Percentiles rank a stretch among this genome's conserved stretches.
Conservation (phyloP, 371 early-diverging fungal genomes). For the Mucor irregularis region DNA sequence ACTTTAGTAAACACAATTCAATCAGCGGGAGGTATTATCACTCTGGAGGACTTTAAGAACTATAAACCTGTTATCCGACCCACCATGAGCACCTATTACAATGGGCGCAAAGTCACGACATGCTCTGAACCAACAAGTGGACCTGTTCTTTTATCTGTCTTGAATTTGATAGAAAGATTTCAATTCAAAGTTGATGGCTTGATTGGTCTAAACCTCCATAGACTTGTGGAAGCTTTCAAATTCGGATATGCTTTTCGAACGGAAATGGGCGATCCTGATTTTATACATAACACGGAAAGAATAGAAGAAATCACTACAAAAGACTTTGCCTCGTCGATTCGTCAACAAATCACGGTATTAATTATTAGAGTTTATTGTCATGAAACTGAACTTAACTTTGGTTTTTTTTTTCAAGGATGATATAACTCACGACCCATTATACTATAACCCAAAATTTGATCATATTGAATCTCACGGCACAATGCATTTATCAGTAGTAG, state of each 20-base stretch:
- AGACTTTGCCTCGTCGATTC: conserved; percentile 63
- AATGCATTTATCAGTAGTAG: conserved; percentile 94
- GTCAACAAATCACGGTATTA: conserved; percentile 73
- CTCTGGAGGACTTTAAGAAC: conserved; percentile 72
- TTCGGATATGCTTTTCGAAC: conserved; percentile 88
- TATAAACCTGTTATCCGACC: conserved; percentile 68
- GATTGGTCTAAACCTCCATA: conserved; percentile 66
- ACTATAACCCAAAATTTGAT: conserved; percentile 84
- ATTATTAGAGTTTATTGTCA: too few relatives aligned
- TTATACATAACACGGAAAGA: conserved; percentile 46
- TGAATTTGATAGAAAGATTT: conserved; percentile 90
- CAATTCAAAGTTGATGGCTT: conserved; percentile 59
- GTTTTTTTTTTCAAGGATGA: conserved; percentile 23
- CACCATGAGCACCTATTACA: conserved; percentile 74
- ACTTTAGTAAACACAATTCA: conserved; percentile 69
- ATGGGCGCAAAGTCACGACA: conserved; percentile 72
- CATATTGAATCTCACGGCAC: conserved; percentile 92
- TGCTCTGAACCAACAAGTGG: conserved; percentile 82
- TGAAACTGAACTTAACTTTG: background rate
- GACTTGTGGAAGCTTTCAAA: conserved; percentile 91
- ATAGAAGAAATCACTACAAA: conserved; percentile 69
- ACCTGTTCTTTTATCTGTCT: conserved; percentile 77
- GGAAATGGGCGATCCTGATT: conserved; percentile 84
- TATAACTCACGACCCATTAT: conserved; percentile 44
- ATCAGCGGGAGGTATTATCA: conserved; percentile 80